Evolutionary conservation across 495 filamentous ascomycete species (phyloP).

Genomic region (Viridothelium virens): DNA sequence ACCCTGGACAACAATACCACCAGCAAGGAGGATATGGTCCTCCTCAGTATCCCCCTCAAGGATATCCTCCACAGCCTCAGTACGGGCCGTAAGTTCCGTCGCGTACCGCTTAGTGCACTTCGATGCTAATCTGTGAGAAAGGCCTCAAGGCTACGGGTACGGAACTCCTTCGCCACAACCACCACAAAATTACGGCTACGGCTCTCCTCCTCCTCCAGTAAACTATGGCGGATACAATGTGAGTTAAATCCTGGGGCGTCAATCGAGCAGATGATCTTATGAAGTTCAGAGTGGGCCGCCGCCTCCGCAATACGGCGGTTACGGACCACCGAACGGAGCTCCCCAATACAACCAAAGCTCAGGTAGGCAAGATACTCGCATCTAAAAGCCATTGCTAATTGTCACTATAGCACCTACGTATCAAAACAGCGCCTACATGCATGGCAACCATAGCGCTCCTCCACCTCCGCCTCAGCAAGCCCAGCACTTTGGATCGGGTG

Average conservation of each 20-base stretch:
- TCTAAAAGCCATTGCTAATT: background rate
- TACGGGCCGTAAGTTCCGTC: slow-evolving; percentile 17
- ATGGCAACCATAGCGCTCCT: slow-evolving; percentile 38
- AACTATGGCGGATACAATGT: slow-evolving; percentile 21
- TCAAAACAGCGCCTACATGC: slow-evolving; percentile 38
- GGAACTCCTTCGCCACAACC: slow-evolving; percentile 31
- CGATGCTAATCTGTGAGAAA: slow-evolving; percentile 20
- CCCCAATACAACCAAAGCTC: background rate
- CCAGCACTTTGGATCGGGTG: slow-evolving; percentile 68
- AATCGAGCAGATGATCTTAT: background rate
- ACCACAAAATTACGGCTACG: slow-evolving; percentile 31
- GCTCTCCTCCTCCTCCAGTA: slow-evolving; percentile 21
- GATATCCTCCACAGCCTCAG: slow-evolving; percentile 25
- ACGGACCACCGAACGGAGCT: slow-evolving; percentile 14
- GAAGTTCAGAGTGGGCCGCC: slow-evolving; percentile 22
- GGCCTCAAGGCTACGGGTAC: slow-evolving; percentile 28
- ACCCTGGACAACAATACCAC: slow-evolving; percentile 33
- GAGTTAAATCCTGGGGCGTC: background rate
- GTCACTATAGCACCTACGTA: background rate
- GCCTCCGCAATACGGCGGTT: slow-evolving; percentile 30
- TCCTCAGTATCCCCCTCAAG: slow-evolving; percentile 26
- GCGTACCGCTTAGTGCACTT: background rate
- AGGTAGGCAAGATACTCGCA: background rate
- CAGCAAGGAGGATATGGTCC: slow-evolving; percentile 24
- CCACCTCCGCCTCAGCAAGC: slow-evolving; percentile 46